phyloP scores from a whole-genome alignment of 371 early-diverging fungal species.

The Mucor piriformis region DNA sequence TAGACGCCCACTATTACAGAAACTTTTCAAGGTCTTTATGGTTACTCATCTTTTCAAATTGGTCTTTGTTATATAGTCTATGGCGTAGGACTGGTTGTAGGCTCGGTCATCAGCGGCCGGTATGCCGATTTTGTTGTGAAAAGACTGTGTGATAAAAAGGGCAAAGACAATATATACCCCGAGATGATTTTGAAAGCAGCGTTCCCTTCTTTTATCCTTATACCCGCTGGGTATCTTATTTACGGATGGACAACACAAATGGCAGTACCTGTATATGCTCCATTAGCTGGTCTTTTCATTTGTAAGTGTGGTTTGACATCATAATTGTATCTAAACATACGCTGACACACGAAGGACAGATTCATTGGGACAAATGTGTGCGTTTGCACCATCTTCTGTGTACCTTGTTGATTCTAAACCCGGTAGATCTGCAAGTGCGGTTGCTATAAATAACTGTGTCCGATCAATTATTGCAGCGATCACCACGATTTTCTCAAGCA shows the following conservation, averaged over 20 bases:
- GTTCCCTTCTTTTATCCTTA: constrained; percentile 46
- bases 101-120: constrained; percentile 50
- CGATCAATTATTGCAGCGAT: constrained; percentile 43
- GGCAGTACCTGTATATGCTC: constrained; percentile 41
- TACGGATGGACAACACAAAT: constrained; percentile 57
- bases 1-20: constrained; percentile 48
- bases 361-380: constrained; percentile 39
- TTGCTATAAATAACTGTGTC: constrained; percentile 54
- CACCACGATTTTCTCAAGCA: constrained; percentile 29
- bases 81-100: constrained; percentile 50
- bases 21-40: constrained; percentile 37
- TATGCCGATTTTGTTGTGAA: constrained; percentile 51
- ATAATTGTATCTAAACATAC: too few relatives aligned
- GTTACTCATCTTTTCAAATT: constrained; percentile 34
- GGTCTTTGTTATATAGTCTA: constrained; percentile 52
- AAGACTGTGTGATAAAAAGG: constrained; percentile 16
- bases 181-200: constrained; percentile 50
- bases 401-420: constrained; percentile 59
- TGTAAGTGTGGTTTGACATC: too few relatives aligned
- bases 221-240: constrained; percentile 55
- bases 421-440: constrained; percentile 57
- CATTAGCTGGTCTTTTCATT: constrained; percentile 55
- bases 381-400: constrained; percentile 49
- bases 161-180: constrained; percentile 22
- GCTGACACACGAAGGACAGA: constrained; percentile 21